Percentiles rank a stretch among this genome's conserved stretches.
These are phyloP conservation scores for Trypanosoma rangeli DNA, from an alignment of 208 protist genomes.

Conservation along the genomic window DNA sequence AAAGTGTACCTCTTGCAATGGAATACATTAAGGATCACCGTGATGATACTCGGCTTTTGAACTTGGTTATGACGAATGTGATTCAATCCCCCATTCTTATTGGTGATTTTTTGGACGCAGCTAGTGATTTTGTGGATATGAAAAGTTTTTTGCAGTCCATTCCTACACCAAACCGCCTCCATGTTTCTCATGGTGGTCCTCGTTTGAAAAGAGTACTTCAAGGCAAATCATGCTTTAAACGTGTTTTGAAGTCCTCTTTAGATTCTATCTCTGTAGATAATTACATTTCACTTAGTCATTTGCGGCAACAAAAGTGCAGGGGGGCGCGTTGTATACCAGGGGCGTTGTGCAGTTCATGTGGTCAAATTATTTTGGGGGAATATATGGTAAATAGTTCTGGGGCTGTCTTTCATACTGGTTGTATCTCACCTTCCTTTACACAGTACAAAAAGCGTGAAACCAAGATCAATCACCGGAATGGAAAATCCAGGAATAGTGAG, in stretches of 20 bases:
- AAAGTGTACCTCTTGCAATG: constrained; percentile 25
- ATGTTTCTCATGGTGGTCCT: constrained; percentile 12
- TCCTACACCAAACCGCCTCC: constrained; percentile 16
- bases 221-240: constrained; percentile 11
- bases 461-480: neutral
- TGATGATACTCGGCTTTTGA: constrained; percentile 19
- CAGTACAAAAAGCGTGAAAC: neutral
- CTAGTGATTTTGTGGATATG: constrained; percentile 17
- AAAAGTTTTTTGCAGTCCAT: constrained; percentile 23
- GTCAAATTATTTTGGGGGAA: constrained; percentile 16
- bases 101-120: constrained; percentile 30
- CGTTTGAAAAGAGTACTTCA: constrained; percentile 19
- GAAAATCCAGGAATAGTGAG: neutral
- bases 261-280: constrained; percentile 22
- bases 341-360: constrained; percentile 17
- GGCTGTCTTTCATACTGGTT: constrained; percentile 19
- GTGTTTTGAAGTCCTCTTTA: constrained; percentile 20
- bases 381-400: constrained; percentile 14
- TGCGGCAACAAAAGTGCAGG: constrained; percentile 12
- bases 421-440: neutral
- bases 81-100: constrained; percentile 35
- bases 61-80: constrained; percentile 22
- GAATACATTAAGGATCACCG: constrained; percentile 26
- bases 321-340: constrained; percentile 12
- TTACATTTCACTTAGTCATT: constrained; percentile 5